Percentiles rank a stretch among this genome's conserved stretches.
phyloP scores from a whole-genome alignment of 768 basidiomycete species.

The Lentinus tigrinus region DNA sequence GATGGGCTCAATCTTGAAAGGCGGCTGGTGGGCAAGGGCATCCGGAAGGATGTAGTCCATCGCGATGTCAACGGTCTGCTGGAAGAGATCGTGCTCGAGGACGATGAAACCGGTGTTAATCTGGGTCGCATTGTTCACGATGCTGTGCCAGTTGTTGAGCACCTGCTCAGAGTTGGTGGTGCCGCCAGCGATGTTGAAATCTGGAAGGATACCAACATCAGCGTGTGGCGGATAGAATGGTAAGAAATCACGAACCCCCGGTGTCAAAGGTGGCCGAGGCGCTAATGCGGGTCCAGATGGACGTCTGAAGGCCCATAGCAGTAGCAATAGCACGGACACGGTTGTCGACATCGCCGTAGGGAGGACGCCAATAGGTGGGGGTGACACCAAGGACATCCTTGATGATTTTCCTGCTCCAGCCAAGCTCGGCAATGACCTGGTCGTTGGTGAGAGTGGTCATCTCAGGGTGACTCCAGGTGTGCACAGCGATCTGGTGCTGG shows the following conservation, averaged over 20 bases:
- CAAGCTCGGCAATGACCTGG: constrained; percentile 82
- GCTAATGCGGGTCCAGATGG: constrained; percentile 81
- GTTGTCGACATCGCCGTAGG: constrained; percentile 81
- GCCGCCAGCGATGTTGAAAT: constrained; percentile 81
- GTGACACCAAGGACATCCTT: constrained; percentile 78
- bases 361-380: constrained; percentile 78
- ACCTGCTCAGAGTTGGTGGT: constrained; percentile 54
- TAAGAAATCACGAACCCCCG: constrained; percentile 39
- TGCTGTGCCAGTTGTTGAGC: constrained; percentile 69
- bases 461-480: constrained; percentile 71
- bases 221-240: background rate
- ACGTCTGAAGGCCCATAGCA: constrained; percentile 80
- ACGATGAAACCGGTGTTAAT: constrained; percentile 83
- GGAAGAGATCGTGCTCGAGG: constrained; percentile 84
- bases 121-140: constrained; percentile 58
- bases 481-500: constrained; percentile 75
- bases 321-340: constrained; percentile 81
- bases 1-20: constrained; percentile 72
- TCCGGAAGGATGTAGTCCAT: constrained; percentile 85
- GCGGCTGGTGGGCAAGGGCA: constrained; percentile 63
- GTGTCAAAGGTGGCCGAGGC: constrained; percentile 68
- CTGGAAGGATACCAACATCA: constrained; percentile 33
- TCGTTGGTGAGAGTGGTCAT: constrained; percentile 78
- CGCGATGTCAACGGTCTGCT: constrained; percentile 81
- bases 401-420: constrained; percentile 85